phyloP scores from a whole-genome alignment of 2,329 filamentous ascomycete genomes.

The Fusarium circinatum region DNA sequence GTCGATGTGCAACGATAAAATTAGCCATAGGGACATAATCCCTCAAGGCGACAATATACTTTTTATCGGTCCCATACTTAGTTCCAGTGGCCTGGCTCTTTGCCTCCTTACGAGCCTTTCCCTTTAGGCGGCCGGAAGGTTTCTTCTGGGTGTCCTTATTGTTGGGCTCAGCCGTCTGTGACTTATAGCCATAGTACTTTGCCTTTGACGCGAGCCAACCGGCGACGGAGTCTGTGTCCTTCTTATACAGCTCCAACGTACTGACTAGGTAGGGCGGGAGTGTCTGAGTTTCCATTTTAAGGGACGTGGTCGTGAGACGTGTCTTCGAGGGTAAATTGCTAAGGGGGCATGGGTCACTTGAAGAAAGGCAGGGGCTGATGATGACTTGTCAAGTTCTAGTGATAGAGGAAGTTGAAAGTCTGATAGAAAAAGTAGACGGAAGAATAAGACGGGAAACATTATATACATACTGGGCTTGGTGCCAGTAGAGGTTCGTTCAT shows the following conservation, averaged over 20 bases:
- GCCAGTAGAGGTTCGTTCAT: background rate
- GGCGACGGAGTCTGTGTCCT: background rate
- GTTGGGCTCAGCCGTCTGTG: fast-evolving
- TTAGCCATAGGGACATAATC: conserved; percentile 8
- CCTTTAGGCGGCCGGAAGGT: background rate
- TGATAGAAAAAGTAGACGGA: background rate
- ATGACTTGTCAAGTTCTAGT: background rate
- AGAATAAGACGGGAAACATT: background rate
- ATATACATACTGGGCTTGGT: background rate
- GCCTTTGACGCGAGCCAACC: background rate
- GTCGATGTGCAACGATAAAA: background rate
- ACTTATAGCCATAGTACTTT: background rate
- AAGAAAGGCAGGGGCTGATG: background rate
- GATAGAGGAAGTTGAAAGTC: background rate
- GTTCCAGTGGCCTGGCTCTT: background rate
- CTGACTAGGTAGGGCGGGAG: background rate
- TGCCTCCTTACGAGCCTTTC: background rate
- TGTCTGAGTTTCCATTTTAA: no score
- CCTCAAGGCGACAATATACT: background rate
- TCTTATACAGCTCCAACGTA: background rate
- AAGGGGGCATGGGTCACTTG: background rate
- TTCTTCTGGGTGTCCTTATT: background rate
- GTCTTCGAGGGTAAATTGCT: background rate
- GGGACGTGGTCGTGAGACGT: background rate
- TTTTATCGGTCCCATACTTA: background rate